Evolutionary conservation across 2,329 filamentous ascomycete species (phyloP).

Genomic region (Cryphonectria parasitica): DNA sequence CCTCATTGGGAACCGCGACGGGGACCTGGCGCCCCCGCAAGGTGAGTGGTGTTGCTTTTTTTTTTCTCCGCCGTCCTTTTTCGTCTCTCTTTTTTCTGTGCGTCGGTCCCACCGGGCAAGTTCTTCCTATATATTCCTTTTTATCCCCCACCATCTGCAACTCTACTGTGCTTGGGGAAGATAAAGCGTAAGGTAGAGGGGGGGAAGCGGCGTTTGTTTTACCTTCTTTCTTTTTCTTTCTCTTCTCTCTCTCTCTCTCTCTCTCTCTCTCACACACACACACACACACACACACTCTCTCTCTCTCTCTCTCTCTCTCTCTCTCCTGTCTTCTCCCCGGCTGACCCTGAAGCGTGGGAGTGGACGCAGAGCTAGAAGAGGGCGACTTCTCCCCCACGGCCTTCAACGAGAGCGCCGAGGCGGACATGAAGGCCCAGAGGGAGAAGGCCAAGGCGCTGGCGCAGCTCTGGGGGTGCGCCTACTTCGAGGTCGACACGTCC

Average conservation of each 20-base stretch:
- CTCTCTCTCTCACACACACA: no score
- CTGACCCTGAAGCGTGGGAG: conserved; percentile 10
- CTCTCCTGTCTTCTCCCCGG: neutral
- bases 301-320: neutral
- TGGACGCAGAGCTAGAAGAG: conserved; percentile 21
- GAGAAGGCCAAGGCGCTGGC: conserved; percentile 27
- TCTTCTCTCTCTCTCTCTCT: neutral
- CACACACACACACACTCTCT: no score
- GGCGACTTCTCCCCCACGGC: conserved; percentile 25
- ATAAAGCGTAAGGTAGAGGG: no score
- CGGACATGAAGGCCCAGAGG: conserved; percentile 29
- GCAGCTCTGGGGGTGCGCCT: conserved; percentile 28
- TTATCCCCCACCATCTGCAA: no score
- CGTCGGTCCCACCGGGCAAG: no score
- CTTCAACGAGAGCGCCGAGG: conserved; percentile 25
- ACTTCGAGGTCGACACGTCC: conserved; percentile 29
- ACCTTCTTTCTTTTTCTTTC: neutral
- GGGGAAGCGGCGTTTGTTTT: no score
- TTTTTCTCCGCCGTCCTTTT: neutral
- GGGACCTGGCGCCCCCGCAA: conserved; percentile 28
- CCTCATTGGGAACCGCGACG: conserved; percentile 29
- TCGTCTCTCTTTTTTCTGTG: neutral
- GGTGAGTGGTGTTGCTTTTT: conserved; percentile 18
- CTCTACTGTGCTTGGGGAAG: no score
- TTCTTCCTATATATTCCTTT: neutral